These are phyloP conservation scores for Suillus cothurnatus DNA, from an alignment of 768 basidiomycete genomes.

Conservation along the genomic window DNA sequence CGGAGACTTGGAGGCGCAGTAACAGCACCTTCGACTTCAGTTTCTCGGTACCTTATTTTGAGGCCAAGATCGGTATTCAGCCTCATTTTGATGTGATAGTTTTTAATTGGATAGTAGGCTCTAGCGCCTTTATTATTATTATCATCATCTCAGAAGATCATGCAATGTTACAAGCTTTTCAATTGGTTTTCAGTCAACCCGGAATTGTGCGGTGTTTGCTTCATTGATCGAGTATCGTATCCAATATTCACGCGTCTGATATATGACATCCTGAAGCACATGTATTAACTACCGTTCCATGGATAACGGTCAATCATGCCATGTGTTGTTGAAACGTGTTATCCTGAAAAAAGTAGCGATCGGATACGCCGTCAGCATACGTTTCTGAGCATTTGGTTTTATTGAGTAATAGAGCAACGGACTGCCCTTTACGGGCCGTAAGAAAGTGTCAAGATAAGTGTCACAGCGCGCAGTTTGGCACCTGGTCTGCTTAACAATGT, in stretches of 20 bases:
- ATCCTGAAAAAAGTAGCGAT: constrained; percentile 22
- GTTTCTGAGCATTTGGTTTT: neutral
- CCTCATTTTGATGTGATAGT: constrained; percentile 20
- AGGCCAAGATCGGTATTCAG: constrained; percentile 21
- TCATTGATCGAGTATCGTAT: constrained; percentile 13
- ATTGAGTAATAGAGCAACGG: constrained; percentile 5
- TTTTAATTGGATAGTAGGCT: constrained; percentile 17
- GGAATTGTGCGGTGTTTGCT: constrained; percentile 13
- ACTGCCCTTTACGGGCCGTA: constrained; percentile 13
- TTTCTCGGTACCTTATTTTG: constrained; percentile 20
- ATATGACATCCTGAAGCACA: constrained; percentile 10
- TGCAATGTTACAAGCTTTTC: constrained; percentile 4
- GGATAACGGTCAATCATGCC: constrained; percentile 14
- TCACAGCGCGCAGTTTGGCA: constrained; percentile 28
- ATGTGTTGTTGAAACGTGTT: constrained; percentile 29
- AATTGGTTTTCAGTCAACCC: neutral
- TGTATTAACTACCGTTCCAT: constrained; percentile 3
- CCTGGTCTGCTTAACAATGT: constrained; percentile 18
- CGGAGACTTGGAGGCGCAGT: constrained; percentile 12
- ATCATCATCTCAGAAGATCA: constrained; percentile 9
- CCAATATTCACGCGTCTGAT: constrained; percentile 8
- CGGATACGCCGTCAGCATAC: constrained; percentile 2
- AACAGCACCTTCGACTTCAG: constrained; percentile 19
- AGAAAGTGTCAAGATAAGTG: constrained; percentile 25
- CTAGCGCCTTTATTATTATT: constrained; percentile 13